phyloP scores from a whole-genome alignment of 2,329 filamentous ascomycete genomes.

The Epichloe brachyelytri region DNA sequence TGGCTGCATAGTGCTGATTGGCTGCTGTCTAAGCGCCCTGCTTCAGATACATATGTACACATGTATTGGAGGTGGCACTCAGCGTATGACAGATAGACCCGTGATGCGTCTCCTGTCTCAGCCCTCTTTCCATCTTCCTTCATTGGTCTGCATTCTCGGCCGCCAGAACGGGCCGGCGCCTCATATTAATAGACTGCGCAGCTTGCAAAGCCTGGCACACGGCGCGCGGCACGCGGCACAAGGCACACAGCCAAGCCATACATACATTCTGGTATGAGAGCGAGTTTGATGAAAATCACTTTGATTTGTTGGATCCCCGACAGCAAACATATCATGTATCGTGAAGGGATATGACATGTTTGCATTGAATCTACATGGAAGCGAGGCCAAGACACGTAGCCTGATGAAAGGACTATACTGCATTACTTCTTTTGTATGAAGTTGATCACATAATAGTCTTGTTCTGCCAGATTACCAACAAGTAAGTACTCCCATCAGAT shows the following conservation, averaged over 20 bases:
- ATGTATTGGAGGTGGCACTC: too few species aligned
- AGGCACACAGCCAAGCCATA: too few species aligned
- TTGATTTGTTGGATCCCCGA: too few species aligned
- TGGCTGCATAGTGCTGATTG: slow-evolving; percentile 1
- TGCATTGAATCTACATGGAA: not conserved
- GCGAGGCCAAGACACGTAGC: not conserved
- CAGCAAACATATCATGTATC: too few species aligned
- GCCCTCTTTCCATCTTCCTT: not conserved
- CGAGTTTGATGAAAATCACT: too few species aligned
- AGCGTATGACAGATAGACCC: too few species aligned
- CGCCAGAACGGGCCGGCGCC: not conserved
- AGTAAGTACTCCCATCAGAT: too few species aligned
- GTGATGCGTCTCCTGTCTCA: not conserved
- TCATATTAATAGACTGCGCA: not conserved
- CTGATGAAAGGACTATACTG: not conserved
- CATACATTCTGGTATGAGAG: too few species aligned
- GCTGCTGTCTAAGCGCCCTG: slow-evolving; percentile 2
- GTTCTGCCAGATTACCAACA: too few species aligned
- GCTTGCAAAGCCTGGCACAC: not conserved
- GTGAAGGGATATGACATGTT: too few species aligned
- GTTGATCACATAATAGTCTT: not conserved
- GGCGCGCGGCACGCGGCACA: too few species aligned
- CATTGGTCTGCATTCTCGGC: not conserved
- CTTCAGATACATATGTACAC: not conserved
- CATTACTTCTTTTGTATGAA: not conserved